A percentile compares a stretch with the other conserved stretches of the same genome.
These are phyloP conservation scores for Hypoxylon subgilvum DNA, from an alignment of 495 filamentous ascomycete species.

Conservation along the genomic window DNA sequence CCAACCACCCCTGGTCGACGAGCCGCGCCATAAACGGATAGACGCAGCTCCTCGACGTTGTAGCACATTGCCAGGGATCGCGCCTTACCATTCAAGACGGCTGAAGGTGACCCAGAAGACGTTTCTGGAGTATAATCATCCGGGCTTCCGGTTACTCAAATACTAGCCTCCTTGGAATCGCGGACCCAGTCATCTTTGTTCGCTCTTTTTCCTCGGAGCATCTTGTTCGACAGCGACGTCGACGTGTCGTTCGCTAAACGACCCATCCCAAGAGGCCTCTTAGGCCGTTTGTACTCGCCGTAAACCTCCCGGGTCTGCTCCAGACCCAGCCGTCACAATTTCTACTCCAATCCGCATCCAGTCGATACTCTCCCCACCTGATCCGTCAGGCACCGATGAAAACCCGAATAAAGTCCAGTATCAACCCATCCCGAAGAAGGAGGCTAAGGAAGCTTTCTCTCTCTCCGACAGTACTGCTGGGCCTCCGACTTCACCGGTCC, in stretches of 20 bases:
- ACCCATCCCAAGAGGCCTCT: constrained; percentile 19
- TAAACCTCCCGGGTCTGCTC: constrained; percentile 28
- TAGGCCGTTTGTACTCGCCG: constrained; percentile 16
- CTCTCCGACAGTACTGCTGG: constrained; percentile 29
- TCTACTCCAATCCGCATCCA: constrained; percentile 56
- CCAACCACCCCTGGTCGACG: constrained; percentile 12
- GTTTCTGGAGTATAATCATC: constrained; percentile 12
- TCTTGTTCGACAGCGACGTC: constrained; percentile 23
- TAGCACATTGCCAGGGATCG: constrained; percentile 30
- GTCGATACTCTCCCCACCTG: constrained; percentile 55
- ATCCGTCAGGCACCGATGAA: constrained; percentile 50
- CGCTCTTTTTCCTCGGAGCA: constrained; percentile 7
- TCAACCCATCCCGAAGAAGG: constrained; percentile 44
- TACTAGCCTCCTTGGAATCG: constrained; percentile 11
- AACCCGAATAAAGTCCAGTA: constrained; percentile 38
- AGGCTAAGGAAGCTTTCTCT: constrained; percentile 46
- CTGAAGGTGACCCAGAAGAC: constrained; percentile 10
- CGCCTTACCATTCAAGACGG: constrained; percentile 20
- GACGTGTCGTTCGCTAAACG: constrained; percentile 28
- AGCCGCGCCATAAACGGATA: constrained; percentile 31
- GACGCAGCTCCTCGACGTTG: constrained; percentile 35
- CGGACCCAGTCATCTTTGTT: constrained; percentile 9
- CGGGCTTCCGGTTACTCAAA: constrained; percentile 25
- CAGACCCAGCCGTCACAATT: constrained; percentile 56
- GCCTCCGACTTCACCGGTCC: constrained; percentile 22